Conservation (phyloP, 169 alveolate species). For the Plasmodium vinckei region DNA sequence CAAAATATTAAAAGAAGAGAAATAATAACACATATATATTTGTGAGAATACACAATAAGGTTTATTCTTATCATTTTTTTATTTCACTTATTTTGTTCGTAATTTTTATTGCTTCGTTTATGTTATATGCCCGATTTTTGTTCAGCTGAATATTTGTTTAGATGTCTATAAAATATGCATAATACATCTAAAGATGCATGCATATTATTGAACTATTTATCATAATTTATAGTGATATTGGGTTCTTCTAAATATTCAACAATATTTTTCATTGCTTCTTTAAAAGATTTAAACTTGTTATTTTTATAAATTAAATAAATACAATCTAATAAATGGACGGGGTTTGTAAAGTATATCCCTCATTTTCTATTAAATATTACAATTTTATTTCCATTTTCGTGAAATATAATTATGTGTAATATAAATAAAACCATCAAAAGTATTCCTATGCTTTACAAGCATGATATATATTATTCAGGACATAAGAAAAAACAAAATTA, state of each 20-base stretch:
- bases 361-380: no score
- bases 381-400: no score
- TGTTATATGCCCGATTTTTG: neutral
- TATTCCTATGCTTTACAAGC: no score
- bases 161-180: slow-evolving; percentile 42
- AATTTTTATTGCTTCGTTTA: no score
- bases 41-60: no score
- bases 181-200: slow-evolving; percentile 26
- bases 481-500: no score
- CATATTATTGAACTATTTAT: slow-evolving; percentile 42
- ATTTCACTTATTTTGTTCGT: no score
- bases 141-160: slow-evolving; percentile 40
- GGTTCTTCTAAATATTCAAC: slow-evolving; percentile 66
- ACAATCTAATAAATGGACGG: slow-evolving; percentile 33
- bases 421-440: no score
- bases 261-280: slow-evolving; percentile 38
- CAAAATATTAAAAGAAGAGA: slow-evolving; percentile 12
- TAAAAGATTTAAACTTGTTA: slow-evolving; percentile 40
- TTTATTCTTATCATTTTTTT: no score
- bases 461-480: no score
- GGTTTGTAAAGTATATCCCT: neutral
- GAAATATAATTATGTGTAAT: no score
- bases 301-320: slow-evolving; percentile 41
- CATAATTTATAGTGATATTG: slow-evolving; percentile 33
- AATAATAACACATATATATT: neutral